Evolutionary conservation across 805 yeast genomes (phyloP), one percentile per base, ranked within the genome.

Genomic region (Maudiozyma turicensis): DNA sequence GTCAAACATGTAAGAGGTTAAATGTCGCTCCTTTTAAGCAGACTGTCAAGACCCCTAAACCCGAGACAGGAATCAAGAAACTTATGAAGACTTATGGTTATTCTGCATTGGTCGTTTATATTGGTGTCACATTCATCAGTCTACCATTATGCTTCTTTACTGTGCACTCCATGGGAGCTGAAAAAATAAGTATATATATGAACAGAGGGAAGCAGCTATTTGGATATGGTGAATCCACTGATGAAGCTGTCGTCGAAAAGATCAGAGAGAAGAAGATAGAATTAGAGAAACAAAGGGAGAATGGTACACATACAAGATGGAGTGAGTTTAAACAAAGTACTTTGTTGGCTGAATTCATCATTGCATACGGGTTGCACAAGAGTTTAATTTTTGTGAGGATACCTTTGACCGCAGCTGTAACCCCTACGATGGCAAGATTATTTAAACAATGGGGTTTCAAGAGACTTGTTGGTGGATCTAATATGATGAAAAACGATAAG

Each of bases 281-380:
- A n/a, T 48, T 38, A 7, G 47, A 45, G 10, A 33, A 45, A 30
- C 41, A 13, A 47, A 51, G 31, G 50, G 51, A 11, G 51, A 47
- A 8, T 55, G 57, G 39, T 43, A 42, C 14, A 48, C 56, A 14
- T 52, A 50, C 58, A 13, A 37, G 26, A 35, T 64, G 69, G 69
- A 54, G 54, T 43, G 47, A 50, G 14, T 42, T 61, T 40, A 64
- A 60, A 47, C 60, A 63, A 31, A 59, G 65, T 7, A 72, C 82
- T 49, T 63, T 88, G 61, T 63, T 86, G 74, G 84, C 97, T 0
- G 97, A 91, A 66, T 80, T 88, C 56, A 81, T 86, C 10, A 76
- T 93, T 47, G 98, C 98, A 0, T 93, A 93, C 64, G 96, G 96
- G 2, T 71, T 93, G 43, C 98, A 93, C 71, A 93, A 93, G 69